A percentile compares a stretch with the other conserved stretches of the same genome.
Conservation (phyloP, 1,284 basidiomycete species). For the Trichosporon sp. region DNA sequence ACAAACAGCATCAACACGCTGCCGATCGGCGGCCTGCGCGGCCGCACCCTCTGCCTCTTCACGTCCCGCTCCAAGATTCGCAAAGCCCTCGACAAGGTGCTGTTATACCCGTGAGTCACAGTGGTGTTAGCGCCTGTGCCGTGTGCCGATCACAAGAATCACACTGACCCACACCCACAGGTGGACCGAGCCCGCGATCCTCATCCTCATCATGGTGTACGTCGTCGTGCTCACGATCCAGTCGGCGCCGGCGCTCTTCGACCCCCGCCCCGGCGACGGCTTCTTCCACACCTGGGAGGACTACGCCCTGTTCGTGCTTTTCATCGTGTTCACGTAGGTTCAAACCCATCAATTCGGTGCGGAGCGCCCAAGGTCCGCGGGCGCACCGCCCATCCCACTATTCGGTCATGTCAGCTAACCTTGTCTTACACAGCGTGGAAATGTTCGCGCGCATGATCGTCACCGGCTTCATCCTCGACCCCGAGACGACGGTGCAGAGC, state of each 20-base stretch:
- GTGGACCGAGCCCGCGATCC: constrained; percentile 80
- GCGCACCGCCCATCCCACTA: neutral
- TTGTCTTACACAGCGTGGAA: constrained; percentile 61
- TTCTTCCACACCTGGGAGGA: constrained; percentile 90
- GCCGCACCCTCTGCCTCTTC: constrained; percentile 72
- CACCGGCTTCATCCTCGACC: constrained; percentile 85
- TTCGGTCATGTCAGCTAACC: neutral
- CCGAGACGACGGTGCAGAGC: constrained; percentile 60
- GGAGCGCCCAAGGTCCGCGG: neutral
- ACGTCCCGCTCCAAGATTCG: constrained; percentile 65
- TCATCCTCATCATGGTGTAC: constrained; percentile 78
- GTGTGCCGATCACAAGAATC: neutral
- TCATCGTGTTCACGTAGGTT: constrained; percentile 79
- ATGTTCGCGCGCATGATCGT: constrained; percentile 83
- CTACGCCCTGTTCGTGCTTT: constrained; percentile 73
- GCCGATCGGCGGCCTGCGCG: constrained; percentile 56
- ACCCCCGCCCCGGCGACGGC: constrained; percentile 54
- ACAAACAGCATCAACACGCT: constrained; percentile 22
- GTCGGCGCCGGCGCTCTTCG: constrained; percentile 57
- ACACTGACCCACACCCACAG: constrained; percentile 49
- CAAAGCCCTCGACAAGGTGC: constrained; percentile 60
- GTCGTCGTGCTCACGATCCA: constrained; percentile 79
- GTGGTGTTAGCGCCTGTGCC: constrained; percentile 26
- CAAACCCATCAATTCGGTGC: neutral
- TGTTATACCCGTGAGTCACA: constrained; percentile 61